A percentile compares a stretch with the other conserved stretches of the same genome.
These are phyloP conservation scores for Sporothrix euskadiensis DNA, from an alignment of 2,329 filamentous ascomycete species.

Conservation along the genomic window DNA sequence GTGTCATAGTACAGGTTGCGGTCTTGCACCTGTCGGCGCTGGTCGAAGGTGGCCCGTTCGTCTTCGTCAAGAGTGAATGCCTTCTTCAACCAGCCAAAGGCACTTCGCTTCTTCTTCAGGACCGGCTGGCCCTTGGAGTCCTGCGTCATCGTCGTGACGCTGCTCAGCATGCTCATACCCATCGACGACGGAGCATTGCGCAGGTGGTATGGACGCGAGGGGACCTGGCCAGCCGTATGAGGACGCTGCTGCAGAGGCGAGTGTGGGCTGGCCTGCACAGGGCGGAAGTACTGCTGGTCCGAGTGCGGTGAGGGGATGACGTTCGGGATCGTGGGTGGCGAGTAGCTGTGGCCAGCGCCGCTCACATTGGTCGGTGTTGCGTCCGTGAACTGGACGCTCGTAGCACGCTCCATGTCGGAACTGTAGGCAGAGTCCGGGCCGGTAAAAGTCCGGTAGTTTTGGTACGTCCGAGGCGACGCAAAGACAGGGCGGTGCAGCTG, in stretches of 20 bases:
- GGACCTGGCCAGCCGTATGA: conserved; percentile 52
- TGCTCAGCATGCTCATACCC: conserved; percentile 61
- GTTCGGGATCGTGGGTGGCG: conserved; percentile 43
- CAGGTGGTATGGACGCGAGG: conserved; percentile 43
- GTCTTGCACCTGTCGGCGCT: conserved; percentile 50
- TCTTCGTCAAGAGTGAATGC: conserved; percentile 66
- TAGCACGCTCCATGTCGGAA: conserved; percentile 49
- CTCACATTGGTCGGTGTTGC: conserved; percentile 21
- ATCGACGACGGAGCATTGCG: conserved; percentile 55
- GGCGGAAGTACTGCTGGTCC: conserved; percentile 60
- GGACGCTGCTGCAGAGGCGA: conserved; percentile 63
- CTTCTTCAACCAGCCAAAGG: conserved; percentile 69
- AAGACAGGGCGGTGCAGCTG: conserved; percentile 41
- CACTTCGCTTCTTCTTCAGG: conserved; percentile 66
- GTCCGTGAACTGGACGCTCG: conserved; percentile 26
- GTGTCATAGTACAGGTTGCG: conserved; percentile 53
- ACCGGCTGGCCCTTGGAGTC: conserved; percentile 43
- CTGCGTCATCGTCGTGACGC: conserved; percentile 51
- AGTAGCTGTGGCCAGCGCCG: conserved; percentile 39
- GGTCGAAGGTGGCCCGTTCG: conserved; percentile 61
- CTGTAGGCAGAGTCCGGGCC: conserved; percentile 51
- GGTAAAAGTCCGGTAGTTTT: conserved; percentile 35
- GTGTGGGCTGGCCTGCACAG: conserved; percentile 63
- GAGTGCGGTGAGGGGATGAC: conserved; percentile 52
- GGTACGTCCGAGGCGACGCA: conserved; percentile 38